phyloP scores from a whole-genome alignment of 129 eudicot genomes.

The Centella asiatica region DNA sequence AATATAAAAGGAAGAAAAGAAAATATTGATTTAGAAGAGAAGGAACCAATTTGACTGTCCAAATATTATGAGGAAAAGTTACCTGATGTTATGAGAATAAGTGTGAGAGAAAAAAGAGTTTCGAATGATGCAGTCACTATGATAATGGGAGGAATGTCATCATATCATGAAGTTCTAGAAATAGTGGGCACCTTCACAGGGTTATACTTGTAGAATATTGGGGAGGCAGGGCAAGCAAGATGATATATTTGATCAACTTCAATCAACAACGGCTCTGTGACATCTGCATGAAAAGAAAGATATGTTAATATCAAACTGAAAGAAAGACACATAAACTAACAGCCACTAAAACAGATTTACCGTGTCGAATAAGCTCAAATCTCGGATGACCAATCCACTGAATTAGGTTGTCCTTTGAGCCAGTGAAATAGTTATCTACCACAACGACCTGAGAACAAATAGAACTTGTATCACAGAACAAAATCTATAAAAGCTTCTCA shows the following conservation, averaged over 20 bases:
- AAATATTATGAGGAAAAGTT: no score
- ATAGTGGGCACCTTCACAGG: slow-evolving; percentile 64
- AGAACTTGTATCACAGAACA: slow-evolving; percentile 2
- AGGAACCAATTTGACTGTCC: no score
- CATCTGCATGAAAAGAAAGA: slow-evolving; percentile 57
- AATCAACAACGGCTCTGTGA: slow-evolving; percentile 58
- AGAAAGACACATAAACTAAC: no score
- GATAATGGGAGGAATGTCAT: no score
- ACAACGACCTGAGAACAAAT: slow-evolving; percentile 55
- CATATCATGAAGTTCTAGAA: no score
- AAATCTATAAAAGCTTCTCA: no score
- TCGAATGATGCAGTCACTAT: no score
- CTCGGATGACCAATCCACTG: slow-evolving; percentile 92
- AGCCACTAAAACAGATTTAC: slow-evolving; percentile 29
- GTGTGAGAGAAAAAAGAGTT: no score
- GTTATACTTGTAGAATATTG: slow-evolving; percentile 68
- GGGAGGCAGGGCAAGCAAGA: slow-evolving; percentile 89
- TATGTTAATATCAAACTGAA: no score
- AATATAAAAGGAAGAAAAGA: no score
- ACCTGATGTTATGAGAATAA: no score
- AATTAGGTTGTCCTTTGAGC: slow-evolving; percentile 73
- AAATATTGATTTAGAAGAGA: no score
- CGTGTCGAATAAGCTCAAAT: slow-evolving; percentile 91
- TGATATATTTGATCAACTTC: slow-evolving; percentile 85
- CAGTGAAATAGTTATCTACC: slow-evolving; percentile 81